A percentile compares a stretch with the other conserved stretches of the same genome.
phyloP scores from a whole-genome alignment of 2,329 filamentous ascomycete genomes.

The Lasiodiplodia gonubiensis region DNA sequence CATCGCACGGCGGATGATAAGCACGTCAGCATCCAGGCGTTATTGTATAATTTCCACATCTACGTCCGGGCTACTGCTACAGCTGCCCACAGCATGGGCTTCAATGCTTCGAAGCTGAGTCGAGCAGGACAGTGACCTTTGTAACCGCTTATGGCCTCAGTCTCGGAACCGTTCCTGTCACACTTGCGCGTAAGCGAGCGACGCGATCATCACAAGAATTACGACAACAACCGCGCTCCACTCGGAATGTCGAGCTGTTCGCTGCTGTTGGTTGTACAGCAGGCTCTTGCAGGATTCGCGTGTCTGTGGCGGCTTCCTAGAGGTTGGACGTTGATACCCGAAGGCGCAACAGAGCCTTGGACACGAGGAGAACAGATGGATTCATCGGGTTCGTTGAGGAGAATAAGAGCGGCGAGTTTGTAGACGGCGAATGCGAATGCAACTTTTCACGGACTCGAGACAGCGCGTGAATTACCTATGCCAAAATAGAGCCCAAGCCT shows the following conservation, averaged over 20 bases:
- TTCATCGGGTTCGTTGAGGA: no score
- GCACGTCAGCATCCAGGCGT: not conserved
- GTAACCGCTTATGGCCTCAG: not conserved
- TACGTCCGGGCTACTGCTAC: not conserved
- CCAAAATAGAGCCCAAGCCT: constrained; percentile 8
- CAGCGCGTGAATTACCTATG: not conserved
- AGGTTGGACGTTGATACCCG: not conserved
- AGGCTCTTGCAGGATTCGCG: not conserved
- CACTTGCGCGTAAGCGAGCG: not conserved
- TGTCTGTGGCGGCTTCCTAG: not conserved
- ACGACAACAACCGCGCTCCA: not conserved
- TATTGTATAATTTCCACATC: not conserved
- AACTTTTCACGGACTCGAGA: not conserved
- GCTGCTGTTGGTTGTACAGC: not conserved
- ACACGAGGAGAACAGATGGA: not conserved
- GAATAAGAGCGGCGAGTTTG: not conserved
- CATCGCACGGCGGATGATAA: not conserved
- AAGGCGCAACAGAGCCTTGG: not conserved
- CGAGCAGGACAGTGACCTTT: not conserved
- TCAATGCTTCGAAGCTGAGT: not conserved
- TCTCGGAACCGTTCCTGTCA: not conserved
- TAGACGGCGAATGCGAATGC: not conserved
- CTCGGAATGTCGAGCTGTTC: not conserved
- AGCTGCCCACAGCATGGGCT: not conserved
- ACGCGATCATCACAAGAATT: not conserved